phyloP scores from a whole-genome alignment of 176 grass and related monocot genomes.

The Cenchrus purpureus region DNA sequence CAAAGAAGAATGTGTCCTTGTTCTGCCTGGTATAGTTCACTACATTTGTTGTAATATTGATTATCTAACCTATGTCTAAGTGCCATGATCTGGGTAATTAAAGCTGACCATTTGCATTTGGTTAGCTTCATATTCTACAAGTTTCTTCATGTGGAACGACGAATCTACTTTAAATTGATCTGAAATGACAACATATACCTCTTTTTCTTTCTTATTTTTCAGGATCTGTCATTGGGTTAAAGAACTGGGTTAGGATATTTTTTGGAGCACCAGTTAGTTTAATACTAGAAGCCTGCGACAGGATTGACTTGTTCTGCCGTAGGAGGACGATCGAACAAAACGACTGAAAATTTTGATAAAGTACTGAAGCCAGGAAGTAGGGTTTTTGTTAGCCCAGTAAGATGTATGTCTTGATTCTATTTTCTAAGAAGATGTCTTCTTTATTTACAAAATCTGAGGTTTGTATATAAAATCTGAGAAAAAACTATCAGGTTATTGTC shows the following conservation, averaged over 20 bases:
- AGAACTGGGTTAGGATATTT: slow-evolving; percentile 93
- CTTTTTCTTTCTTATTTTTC: slow-evolving; percentile 15
- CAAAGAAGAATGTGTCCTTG: slow-evolving; percentile 86
- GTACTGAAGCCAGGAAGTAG: slow-evolving; percentile 19
- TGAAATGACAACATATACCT: background rate
- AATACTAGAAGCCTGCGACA: slow-evolving; percentile 68
- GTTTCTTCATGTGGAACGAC: background rate
- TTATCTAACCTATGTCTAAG: background rate
- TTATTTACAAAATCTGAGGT: slow-evolving; percentile 1
- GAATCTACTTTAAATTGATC: background rate
- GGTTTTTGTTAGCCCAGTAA: slow-evolving; percentile 31
- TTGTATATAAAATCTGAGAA: slow-evolving; percentile 39
- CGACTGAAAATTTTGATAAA: background rate
- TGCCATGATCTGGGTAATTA: background rate
- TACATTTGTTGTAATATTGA: background rate
- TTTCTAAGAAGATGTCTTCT: slow-evolving; percentile 22
- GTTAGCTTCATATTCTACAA: background rate
- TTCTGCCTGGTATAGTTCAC: slow-evolving; percentile 68
- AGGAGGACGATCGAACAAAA: slow-evolving; percentile 53
- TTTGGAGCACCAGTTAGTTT: slow-evolving; percentile 64
- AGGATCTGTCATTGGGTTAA: slow-evolving; percentile 87
- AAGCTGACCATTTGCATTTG: background rate
- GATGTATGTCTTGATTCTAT: background rate
- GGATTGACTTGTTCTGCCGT: slow-evolving; percentile 79
- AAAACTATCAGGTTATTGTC: background rate